These are phyloP conservation scores for Microdochium nivale DNA, from an alignment of 2,329 filamentous ascomycete genomes.

Conservation along the genomic window DNA sequence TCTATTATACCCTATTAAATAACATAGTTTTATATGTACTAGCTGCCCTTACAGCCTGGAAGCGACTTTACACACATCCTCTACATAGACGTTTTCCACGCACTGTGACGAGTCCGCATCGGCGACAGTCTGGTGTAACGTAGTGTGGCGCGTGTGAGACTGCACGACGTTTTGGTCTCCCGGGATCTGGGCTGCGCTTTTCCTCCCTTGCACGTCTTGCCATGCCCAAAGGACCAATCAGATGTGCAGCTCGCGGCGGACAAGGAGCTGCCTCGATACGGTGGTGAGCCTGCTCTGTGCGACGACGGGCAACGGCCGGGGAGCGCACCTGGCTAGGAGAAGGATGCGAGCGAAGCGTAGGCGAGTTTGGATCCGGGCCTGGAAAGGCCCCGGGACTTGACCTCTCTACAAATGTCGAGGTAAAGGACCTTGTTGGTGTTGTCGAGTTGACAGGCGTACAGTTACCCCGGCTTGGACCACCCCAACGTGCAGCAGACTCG, in stretches of 20 bases:
- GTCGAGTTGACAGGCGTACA: no score
- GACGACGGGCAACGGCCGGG: not conserved
- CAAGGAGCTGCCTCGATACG: not conserved
- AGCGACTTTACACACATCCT: no score
- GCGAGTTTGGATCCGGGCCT: no score
- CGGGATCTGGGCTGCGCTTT: not conserved
- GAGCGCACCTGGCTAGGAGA: not conserved
- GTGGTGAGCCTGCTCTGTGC: not conserved
- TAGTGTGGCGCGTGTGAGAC: not conserved
- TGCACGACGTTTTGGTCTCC: not conserved
- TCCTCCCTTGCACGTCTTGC: not conserved
- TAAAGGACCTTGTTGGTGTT: no score
- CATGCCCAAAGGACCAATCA: not conserved
- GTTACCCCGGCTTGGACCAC: no score
- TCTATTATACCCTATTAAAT: no score
- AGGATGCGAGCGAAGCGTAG: no score
- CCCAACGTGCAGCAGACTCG: no score
- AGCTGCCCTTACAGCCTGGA: no score
- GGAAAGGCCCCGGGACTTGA: no score
- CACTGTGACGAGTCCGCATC: not conserved
- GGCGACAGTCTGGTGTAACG: not conserved
- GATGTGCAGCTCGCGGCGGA: not conserved
- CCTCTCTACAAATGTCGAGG: no score
- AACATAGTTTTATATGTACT: no score
- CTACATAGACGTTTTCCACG: not conserved